These are phyloP conservation scores for Brassica incana DNA, from an alignment of 345 rosid genomes.

Conservation along the genomic window DNA sequence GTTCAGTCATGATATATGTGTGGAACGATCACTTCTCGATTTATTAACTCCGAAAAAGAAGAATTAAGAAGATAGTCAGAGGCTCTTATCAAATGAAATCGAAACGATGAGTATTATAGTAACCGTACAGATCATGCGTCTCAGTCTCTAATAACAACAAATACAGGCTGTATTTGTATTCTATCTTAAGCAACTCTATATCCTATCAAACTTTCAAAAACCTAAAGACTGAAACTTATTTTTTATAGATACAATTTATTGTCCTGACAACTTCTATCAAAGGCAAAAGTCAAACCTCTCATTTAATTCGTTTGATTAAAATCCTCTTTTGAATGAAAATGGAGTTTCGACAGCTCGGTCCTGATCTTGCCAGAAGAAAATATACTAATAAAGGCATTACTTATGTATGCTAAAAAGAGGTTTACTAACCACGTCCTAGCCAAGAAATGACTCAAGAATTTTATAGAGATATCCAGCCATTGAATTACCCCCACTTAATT, in stretches of 20 bases:
- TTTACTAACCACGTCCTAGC: constrained; percentile 1
- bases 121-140: constrained; percentile 38
- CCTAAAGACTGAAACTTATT: background rate
- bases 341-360: background rate
- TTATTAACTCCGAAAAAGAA: no score
- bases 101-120: constrained; percentile 17
- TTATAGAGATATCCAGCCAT: background rate
- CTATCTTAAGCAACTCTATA: background rate
- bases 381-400: background rate
- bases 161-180: background rate
- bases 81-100: constrained; percentile 32
- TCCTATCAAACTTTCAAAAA: constrained; percentile 13
- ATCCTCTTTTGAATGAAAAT: background rate
- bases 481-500: no score
- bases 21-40: background rate
- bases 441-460: background rate
- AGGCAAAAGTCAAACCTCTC: constrained; percentile 1
- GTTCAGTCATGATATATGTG: background rate
- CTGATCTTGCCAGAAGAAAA: constrained; percentile 8
- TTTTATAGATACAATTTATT: background rate
- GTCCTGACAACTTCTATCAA: background rate
- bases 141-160: constrained; percentile 8
- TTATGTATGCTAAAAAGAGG: background rate
- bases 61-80: constrained; percentile 23
- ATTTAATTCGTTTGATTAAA: background rate